A percentile compares a stretch with the other conserved stretches of the same genome.
These are phyloP conservation scores for Myxozyma neotropica DNA, from an alignment of 805 yeast genomes.

Conservation along the genomic window DNA sequence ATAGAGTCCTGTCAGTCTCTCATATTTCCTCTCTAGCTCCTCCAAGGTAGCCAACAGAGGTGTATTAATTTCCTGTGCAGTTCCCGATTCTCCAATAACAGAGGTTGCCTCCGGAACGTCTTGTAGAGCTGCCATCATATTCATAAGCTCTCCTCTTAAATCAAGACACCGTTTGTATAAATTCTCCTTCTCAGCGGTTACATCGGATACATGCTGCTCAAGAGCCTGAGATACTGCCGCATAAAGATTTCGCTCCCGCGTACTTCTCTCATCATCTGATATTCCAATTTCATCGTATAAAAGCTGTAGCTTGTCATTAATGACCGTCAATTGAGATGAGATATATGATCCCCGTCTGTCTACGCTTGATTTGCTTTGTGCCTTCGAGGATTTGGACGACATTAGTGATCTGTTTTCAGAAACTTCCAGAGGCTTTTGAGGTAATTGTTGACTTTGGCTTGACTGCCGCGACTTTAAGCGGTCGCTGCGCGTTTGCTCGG, in stretches of 20 bases:
- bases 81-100: slow-evolving; percentile 12
- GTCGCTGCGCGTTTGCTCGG: not conserved
- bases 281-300: slow-evolving; percentile 38
- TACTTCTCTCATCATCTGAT: slow-evolving; percentile 35
- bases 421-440: not conserved
- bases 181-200: slow-evolving; percentile 38
- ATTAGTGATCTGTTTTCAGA: not conserved
- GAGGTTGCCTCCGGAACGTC: slow-evolving; percentile 27
- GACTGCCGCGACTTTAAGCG: not conserved
- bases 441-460: not conserved
- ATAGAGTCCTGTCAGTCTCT: slow-evolving; percentile 32
- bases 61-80: slow-evolving; percentile 31
- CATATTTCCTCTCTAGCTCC: slow-evolving; percentile 28
- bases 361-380: not conserved
- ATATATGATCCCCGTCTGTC: slow-evolving; percentile 37
- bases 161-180: slow-evolving; percentile 34
- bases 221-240: slow-evolving; percentile 37
- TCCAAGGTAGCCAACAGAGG: slow-evolving; percentile 33
- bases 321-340: slow-evolving; percentile 36
- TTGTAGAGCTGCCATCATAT: slow-evolving; percentile 36
- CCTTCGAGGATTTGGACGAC: not conserved
- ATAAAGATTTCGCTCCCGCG: slow-evolving; percentile 38
- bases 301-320: slow-evolving; percentile 37
- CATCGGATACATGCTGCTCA: slow-evolving; percentile 39
- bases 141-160: slow-evolving; percentile 26